Base-by-base conservation (phyloP, 257 asterid genomes). In the Leonotis leonurus region DNA sequence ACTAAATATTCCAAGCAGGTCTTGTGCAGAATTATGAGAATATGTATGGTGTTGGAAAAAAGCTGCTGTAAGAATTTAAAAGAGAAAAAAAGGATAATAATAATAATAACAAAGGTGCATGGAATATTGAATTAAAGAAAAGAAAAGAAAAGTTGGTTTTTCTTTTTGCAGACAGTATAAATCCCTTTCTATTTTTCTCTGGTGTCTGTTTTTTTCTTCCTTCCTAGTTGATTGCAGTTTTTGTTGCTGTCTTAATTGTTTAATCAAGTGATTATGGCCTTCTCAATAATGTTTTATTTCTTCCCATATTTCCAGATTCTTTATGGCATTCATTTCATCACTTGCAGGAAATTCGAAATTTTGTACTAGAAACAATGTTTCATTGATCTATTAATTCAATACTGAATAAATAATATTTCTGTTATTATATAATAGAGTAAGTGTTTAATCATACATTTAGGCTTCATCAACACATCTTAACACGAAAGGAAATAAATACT, bases 101-200 rank as follows among this genome's bases (percentile, higher is more conserved):
- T 52, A 27, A 55, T 26, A n/a, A 20, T 56, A 36, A 45, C 37
- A 69, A 55, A 67, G 59, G 41, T 60, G 20, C 24, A 59, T 17
- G 32, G 40, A 59, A 25, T 33, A 35, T 20, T 18, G 48, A 37
- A 17, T 7, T 44, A n/a, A n/a, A n/a, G n/a, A n/a, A 32, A 60
- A 55, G n/a, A 46, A 61, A 49, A 39, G 44, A 10, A 56, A 68
- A 73, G 63, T 56, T 68, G 64, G 64, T 63, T 62, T 56, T 73
- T 32, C 78, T 62, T 72, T 73, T 56, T 56, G 78, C 58, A 68
- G 74, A 68, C 78, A 73, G 64, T 68, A 73, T 63, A 68, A 68
- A 68, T 62, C 68, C 69, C 69, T 65, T 61, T 30, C 64, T 51
- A 40, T 52, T 45, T n/a, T n/a, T n/a, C n/a, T n/a, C n/a, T n/a